A percentile compares a stretch with the other conserved stretches of the same genome.
Conservation (phyloP, 331 rosid species). For the Stylosanthes scabra region DNA sequence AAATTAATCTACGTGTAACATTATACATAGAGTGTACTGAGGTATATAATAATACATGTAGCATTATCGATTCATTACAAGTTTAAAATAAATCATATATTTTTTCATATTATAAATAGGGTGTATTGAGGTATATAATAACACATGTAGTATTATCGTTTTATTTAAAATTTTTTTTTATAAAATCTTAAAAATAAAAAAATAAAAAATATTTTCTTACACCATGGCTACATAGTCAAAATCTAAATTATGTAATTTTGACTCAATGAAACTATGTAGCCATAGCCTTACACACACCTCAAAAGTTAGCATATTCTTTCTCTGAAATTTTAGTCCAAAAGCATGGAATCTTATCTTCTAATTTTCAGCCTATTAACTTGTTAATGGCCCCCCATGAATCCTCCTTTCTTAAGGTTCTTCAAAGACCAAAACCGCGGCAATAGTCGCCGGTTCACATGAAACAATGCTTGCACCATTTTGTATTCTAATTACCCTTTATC, state of each 20-base stretch:
- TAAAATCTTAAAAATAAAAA: too few relatives aligned
- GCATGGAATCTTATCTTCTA: constrained; percentile 51
- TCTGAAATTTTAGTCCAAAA: constrained; percentile 33
- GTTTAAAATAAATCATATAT: too few relatives aligned
- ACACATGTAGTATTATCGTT: too few relatives aligned
- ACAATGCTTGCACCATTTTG: constrained; percentile 45
- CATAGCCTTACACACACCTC: constrained; percentile 12
- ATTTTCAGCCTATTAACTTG: neutral
- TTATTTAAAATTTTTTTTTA: too few relatives aligned
- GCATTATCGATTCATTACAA: too few relatives aligned
- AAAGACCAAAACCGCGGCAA: constrained; percentile 68
- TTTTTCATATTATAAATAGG: too few relatives aligned
- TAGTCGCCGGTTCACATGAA: constrained; percentile 63
- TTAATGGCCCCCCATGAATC: constrained; percentile 19
- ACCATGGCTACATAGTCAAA: constrained; percentile 19
- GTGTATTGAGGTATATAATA: too few relatives aligned
- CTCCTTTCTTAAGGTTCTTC: constrained; percentile 30
- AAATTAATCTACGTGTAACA: too few relatives aligned
- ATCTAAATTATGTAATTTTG: constrained; percentile 36
- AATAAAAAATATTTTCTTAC: too few relatives aligned
- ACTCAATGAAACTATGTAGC: neutral
- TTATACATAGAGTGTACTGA: too few relatives aligned
- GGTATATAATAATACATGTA: too few relatives aligned
- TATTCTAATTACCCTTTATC: constrained; percentile 31
- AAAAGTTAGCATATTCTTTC: neutral